These are phyloP conservation scores for Gymnopilus dilepis DNA, from an alignment of 768 basidiomycete species.

Conservation along the genomic window DNA sequence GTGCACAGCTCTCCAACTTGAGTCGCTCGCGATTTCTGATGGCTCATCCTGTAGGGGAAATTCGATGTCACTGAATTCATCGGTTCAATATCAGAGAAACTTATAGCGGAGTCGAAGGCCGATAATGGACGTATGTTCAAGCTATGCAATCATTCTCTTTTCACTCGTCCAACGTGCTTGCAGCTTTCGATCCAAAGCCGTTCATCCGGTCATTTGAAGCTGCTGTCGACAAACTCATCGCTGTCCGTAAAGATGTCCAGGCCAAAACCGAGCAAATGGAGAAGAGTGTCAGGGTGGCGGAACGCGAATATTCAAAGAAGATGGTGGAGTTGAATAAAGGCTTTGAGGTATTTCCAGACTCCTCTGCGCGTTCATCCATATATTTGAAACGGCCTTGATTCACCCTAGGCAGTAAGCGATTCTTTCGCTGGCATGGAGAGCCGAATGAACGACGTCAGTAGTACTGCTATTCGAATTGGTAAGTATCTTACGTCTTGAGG, in stretches of 20 bases:
- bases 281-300: constrained; percentile 85
- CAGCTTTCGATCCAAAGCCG: constrained; percentile 94
- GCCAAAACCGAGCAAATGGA: constrained; percentile 91
- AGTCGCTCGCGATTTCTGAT: constrained; percentile 5
- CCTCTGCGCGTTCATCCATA: background rate
- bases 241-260: constrained; percentile 89
- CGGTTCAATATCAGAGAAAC: constrained; percentile 81
- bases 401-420: constrained; percentile 77
- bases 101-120: constrained; percentile 85
- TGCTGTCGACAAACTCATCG: constrained; percentile 87
- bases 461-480: constrained; percentile 95
- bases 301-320: constrained; percentile 93
- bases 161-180: background rate
- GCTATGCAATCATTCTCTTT: background rate
- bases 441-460: constrained; percentile 90
- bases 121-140: constrained; percentile 71
- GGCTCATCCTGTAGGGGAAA: constrained; percentile 61
- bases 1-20: constrained; percentile 34
- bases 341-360: constrained; percentile 78
- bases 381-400: constrained; percentile 3
- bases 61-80: constrained; percentile 94
- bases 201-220: constrained; percentile 93
- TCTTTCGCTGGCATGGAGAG: constrained; percentile 91
- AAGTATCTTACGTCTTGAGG: constrained; percentile 22
- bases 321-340: constrained; percentile 92